Evolutionary conservation across 352 stramenopile genomes (phyloP).

Genomic region (Peronospora belbahrii): DNA sequence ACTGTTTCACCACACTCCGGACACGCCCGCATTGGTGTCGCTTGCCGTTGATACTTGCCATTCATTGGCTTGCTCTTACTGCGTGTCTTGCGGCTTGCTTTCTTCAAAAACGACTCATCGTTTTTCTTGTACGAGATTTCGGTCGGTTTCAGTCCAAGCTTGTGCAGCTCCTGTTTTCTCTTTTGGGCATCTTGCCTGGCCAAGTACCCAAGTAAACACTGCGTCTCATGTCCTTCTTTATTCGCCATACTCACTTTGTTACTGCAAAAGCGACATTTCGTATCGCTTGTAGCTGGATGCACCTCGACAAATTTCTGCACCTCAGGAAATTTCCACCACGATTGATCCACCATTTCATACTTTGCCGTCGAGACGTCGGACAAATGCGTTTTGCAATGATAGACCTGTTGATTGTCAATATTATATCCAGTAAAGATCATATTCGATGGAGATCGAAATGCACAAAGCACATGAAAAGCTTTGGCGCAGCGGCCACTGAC

Average conservation of each 20-base stretch:
- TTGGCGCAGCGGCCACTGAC: conserved; percentile 73
- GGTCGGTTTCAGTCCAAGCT: conserved; percentile 24
- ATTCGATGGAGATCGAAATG: conserved; percentile 56
- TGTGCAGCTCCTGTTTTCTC: conserved; percentile 32
- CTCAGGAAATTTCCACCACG: conserved; percentile 34
- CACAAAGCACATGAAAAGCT: conserved; percentile 80
- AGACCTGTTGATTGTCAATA: conserved; percentile 64
- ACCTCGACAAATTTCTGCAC: conserved; percentile 20
- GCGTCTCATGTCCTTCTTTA: conserved; percentile 44
- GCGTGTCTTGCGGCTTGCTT: conserved; percentile 11
- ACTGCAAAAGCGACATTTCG: conserved; percentile 53
- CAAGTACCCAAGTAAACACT: conserved; percentile 58
- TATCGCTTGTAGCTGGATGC: conserved; percentile 19
- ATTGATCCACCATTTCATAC: conserved; percentile 63
- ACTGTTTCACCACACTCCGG: conserved; percentile 59
- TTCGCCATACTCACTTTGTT: conserved; percentile 35
- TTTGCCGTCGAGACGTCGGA: conserved; percentile 44
- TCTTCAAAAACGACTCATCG: conserved; percentile 27
- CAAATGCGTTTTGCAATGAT: conserved; percentile 76
- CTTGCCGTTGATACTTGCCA: conserved; percentile 35
- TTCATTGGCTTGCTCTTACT: conserved; percentile 17
- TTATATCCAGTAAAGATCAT: conserved; percentile 83
- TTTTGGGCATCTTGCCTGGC: conserved; percentile 33
- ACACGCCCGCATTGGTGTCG: conserved; percentile 35
- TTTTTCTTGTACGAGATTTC: conserved; percentile 38